Conservation (phyloP, 441 rosid species). For the Erodium texanum region DNA sequence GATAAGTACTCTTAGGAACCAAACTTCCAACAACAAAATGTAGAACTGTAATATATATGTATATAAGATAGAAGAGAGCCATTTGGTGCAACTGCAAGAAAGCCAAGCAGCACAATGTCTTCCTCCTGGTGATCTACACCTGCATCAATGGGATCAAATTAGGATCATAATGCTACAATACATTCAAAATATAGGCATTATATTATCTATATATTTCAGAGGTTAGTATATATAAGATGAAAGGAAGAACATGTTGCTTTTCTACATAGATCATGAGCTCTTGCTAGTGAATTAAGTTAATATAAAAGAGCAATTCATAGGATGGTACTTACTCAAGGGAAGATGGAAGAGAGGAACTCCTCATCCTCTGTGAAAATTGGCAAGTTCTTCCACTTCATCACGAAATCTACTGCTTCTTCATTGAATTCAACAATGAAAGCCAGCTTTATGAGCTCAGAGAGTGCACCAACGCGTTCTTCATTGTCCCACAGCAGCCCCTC, state of each 20-base stretch:
- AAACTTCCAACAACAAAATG: neutral
- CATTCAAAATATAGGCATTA: neutral
- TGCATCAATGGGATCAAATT: neutral
- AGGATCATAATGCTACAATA: neutral
- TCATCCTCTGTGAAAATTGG: slow-evolving; percentile 47
- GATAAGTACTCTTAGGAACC: neutral
- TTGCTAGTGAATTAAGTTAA: neutral
- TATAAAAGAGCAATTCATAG: neutral
- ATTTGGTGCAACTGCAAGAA: neutral
- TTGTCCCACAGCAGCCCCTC: slow-evolving; percentile 52
- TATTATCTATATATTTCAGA: neutral
- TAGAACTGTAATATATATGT: neutral
- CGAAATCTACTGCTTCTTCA: slow-evolving; percentile 41
- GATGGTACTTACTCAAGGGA: neutral
- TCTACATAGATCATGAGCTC: neutral
- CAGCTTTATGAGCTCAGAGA: slow-evolving; percentile 50
- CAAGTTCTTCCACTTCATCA: slow-evolving; percentile 56
- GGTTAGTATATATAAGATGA: neutral
- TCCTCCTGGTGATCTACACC: neutral
- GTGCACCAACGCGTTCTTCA: slow-evolving; percentile 36
- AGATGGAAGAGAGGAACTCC: slow-evolving; percentile 27
- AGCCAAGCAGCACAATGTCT: neutral
- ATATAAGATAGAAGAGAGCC: neutral
- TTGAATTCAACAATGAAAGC: slow-evolving; percentile 49
- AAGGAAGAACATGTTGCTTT: neutral